Base-by-base conservation (phyloP, 2,329 filamentous ascomycete genomes). In the Penicillium palitans region DNA sequence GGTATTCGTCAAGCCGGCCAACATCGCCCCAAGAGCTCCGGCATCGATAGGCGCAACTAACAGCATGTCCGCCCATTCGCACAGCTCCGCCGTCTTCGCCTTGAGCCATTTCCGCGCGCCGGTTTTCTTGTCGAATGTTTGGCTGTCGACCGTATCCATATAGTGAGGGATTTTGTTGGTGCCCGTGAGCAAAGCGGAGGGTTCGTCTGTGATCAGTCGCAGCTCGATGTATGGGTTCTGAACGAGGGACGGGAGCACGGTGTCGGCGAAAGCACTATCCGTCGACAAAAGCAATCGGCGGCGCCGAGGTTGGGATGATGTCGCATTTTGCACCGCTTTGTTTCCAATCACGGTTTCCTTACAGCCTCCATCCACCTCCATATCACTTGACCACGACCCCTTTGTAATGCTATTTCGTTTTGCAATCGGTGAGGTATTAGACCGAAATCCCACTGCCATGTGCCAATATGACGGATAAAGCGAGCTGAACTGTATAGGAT, bases 1-100 rank as follows among this genome's bases (percentile, higher is more conserved):
- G 31, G 88, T 96, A 68, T 91, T 91, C 3, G 90, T 88, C 57
- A 93, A 84, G 52, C 93, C 93, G 54, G 88, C 86, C 70, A 96
- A 81, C 91, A 97, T 96, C 72, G 91, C 91, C 31, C 90, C 90
- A 55, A 96, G 82, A 55, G 88, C 88, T 70, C 95, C 90, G 8
- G 91, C 90, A 72, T 95, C 90, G 49, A 96, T 88, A 4, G 93
- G 91, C 7, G 90, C 90, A 56, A 96, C 84, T 33, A 96, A 87
- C 58, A 96, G 81, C 64, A 96, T 78, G 74, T 96, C 90, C 6
- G 93, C 91, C 93, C 93, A 97, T 61, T 90, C 84, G 64, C 91
- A 90, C 60, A 96, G 76, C 63, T 91, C 88, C 6, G 75, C 74
- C 39, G 75, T 74, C 58, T 77, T 77, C n/a, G 71, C 71, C 59